These are phyloP conservation scores for Boeremia exigua DNA, from an alignment of 2,329 filamentous ascomycete species.

Conservation along the genomic window DNA sequence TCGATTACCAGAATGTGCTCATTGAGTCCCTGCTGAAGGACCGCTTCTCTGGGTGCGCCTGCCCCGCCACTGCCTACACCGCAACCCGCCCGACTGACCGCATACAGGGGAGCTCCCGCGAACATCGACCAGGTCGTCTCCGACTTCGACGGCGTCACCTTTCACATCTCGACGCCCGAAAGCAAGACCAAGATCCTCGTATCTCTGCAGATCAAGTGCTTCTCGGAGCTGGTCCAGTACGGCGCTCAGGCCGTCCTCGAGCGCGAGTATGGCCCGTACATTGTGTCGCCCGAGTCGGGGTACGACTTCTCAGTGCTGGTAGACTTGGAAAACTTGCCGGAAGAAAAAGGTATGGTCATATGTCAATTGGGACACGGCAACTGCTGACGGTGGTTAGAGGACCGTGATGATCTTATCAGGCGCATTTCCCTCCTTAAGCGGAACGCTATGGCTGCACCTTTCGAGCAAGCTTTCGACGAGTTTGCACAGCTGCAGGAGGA, in stretches of 20 bases:
- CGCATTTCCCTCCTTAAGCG: slow-evolving; percentile 93
- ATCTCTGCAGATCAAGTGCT: slow-evolving; percentile 95
- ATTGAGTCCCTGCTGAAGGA: slow-evolving; percentile 96
- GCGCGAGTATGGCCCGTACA: slow-evolving; percentile 93
- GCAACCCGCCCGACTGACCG: slow-evolving; percentile 43
- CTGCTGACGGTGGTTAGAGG: slow-evolving; percentile 63
- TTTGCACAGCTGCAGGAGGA: slow-evolving; percentile 86
- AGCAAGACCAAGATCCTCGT: slow-evolving; percentile 92
- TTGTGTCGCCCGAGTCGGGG: slow-evolving; percentile 83
- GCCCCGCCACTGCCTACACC: slow-evolving; percentile 43
- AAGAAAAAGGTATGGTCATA: slow-evolving; percentile 67
- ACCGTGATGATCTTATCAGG: slow-evolving; percentile 82
- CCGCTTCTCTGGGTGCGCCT: slow-evolving; percentile 80
- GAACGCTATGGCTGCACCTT: slow-evolving; percentile 98
- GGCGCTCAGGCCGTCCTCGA: slow-evolving; percentile 90
- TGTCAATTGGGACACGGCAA: not conserved
- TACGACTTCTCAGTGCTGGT: slow-evolving; percentile 96
- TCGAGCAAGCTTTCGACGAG: slow-evolving; percentile 95
- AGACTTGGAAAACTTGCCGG: slow-evolving; percentile 86
- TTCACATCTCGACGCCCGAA: slow-evolving; percentile 97
- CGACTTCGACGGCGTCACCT: slow-evolving; percentile 98
- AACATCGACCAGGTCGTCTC: slow-evolving; percentile 98
- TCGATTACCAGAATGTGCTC: slow-evolving; percentile 98
- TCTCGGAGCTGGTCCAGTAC: slow-evolving; percentile 87
- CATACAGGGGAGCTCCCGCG: slow-evolving; percentile 74